Conservation (phyloP, 1,139 yeast genomes). For the Pichia sp. region DNA sequence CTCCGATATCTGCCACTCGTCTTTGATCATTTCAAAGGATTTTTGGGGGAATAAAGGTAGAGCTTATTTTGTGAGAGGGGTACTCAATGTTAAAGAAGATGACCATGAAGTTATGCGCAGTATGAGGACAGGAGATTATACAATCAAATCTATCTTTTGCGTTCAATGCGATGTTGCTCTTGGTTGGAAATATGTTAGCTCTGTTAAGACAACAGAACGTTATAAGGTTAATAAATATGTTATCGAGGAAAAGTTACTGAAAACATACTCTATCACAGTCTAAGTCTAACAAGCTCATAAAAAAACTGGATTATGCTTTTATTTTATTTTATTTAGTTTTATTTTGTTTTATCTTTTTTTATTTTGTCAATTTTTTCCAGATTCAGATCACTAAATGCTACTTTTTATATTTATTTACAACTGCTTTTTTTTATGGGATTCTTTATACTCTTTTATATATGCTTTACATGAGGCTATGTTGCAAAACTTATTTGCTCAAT, state of each 20-base stretch:
- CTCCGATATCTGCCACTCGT: constrained; percentile 44
- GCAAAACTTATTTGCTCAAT: too few species aligned
- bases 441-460: too few species aligned
- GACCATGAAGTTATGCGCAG: constrained; percentile 27
- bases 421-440: too few species aligned
- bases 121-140: constrained; percentile 69
- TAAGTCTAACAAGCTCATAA: too few species aligned
- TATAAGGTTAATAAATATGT: constrained; percentile 79
- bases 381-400: too few species aligned
- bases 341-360: too few species aligned
- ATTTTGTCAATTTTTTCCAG: too few species aligned
- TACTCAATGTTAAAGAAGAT: constrained; percentile 38
- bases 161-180: constrained; percentile 53
- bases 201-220: constrained; percentile 46
- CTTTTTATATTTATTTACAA: too few species aligned
- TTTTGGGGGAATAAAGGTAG: constrained; percentile 47
- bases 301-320: too few species aligned
- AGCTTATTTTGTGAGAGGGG: constrained; percentile 44
- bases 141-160: constrained; percentile 58
- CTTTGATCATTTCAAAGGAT: constrained; percentile 41
- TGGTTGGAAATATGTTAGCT: constrained; percentile 75
- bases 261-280: constrained; percentile 4
- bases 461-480: too few species aligned
- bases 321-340: too few species aligned
- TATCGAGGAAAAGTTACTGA: constrained; percentile 40